A percentile compares a stretch with the other conserved stretches of the same genome.
These are phyloP conservation scores for Rosa chinensis DNA, from an alignment of 306 rosid genomes.

Conservation along the genomic window DNA sequence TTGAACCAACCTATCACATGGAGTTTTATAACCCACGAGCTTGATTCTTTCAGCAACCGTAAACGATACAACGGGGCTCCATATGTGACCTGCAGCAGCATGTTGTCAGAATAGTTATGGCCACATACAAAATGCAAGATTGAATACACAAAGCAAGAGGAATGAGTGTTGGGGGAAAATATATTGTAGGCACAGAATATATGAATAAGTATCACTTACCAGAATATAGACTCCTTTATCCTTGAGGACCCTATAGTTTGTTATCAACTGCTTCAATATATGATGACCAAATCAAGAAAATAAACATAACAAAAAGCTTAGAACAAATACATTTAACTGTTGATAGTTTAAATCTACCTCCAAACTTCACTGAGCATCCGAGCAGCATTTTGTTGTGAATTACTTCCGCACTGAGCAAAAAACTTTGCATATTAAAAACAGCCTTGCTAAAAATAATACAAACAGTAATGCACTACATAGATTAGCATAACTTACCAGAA, in stretches of 20 bases:
- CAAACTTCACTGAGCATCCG: slow-evolving; percentile 82
- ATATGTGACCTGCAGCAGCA: slow-evolving; percentile 61
- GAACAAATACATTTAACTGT: slow-evolving; percentile 24
- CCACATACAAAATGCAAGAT: not conserved
- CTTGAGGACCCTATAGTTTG: slow-evolving; percentile 96
- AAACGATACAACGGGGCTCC: slow-evolving; percentile 79
- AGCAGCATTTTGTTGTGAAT: slow-evolving; percentile 63
- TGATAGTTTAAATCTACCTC: slow-evolving; percentile 64
- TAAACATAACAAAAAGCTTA: slow-evolving; percentile 30
- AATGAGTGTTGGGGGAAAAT: not conserved
- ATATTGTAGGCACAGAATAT: not conserved
- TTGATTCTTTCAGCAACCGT: slow-evolving; percentile 54
- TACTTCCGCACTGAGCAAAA: slow-evolving; percentile 68
- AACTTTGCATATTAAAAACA: slow-evolving; percentile 24
- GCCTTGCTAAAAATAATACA: slow-evolving; percentile 8
- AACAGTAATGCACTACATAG: slow-evolving; percentile 32
- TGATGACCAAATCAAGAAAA: slow-evolving; percentile 76
- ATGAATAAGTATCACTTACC: slow-evolving; percentile 42
- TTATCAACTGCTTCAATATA: slow-evolving; percentile 89
- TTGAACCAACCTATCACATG: slow-evolving; percentile 78
- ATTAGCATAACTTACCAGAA: slow-evolving; percentile 49
- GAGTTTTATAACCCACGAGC: slow-evolving; percentile 68
- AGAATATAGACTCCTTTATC: slow-evolving; percentile 79
- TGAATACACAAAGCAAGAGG: not conserved
- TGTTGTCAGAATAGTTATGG: slow-evolving; percentile 28